A percentile compares a stretch with the other conserved stretches of the same genome.
These are phyloP conservation scores for Beauveria sp. DNA, from an alignment of 2,329 filamentous ascomycete species.

Conservation along the genomic window DNA sequence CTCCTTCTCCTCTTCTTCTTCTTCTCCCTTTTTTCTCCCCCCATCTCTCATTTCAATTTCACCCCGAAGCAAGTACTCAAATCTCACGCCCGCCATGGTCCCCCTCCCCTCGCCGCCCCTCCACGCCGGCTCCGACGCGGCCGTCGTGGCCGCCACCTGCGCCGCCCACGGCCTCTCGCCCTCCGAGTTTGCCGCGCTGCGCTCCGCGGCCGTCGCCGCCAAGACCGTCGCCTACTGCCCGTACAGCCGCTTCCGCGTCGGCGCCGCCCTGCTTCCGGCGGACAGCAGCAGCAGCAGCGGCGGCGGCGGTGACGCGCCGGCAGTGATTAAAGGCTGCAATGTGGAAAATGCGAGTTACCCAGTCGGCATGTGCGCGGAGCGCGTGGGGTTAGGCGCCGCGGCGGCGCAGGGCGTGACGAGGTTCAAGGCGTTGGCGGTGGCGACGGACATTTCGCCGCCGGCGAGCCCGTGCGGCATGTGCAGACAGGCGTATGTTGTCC, in stretches of 20 bases:
- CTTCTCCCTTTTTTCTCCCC: not conserved
- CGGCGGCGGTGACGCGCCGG: conserved; percentile 24
- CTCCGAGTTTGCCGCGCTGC: conserved; percentile 58
- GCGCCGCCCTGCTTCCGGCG: conserved; percentile 61
- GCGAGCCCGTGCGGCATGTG: conserved; percentile 91
- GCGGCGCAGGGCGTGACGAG: conserved; percentile 49
- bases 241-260: conserved; percentile 88
- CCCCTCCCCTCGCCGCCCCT: conserved; percentile 14
- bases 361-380: conserved; percentile 90
- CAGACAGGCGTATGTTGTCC: conserved; percentile 74
- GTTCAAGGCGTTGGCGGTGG: conserved; percentile 77
- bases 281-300: not conserved
- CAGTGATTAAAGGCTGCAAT: conserved; percentile 58
- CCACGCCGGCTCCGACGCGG: conserved; percentile 21
- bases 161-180: conserved; percentile 41
- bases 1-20: no score
- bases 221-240: conserved; percentile 82
- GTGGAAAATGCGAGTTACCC: conserved; percentile 92
- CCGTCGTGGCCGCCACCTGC: conserved; percentile 22
- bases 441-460: conserved; percentile 66
- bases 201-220: conserved; percentile 56
- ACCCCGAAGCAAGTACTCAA: not conserved
- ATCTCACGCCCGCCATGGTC: no score
- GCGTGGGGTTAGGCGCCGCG: conserved; percentile 78
- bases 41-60: not conserved